Percentiles rank a stretch among this genome's conserved stretches.
Evolutionary conservation across 495 filamentous ascomycete species (phyloP).

Genomic region (Choiromyces venosus): DNA sequence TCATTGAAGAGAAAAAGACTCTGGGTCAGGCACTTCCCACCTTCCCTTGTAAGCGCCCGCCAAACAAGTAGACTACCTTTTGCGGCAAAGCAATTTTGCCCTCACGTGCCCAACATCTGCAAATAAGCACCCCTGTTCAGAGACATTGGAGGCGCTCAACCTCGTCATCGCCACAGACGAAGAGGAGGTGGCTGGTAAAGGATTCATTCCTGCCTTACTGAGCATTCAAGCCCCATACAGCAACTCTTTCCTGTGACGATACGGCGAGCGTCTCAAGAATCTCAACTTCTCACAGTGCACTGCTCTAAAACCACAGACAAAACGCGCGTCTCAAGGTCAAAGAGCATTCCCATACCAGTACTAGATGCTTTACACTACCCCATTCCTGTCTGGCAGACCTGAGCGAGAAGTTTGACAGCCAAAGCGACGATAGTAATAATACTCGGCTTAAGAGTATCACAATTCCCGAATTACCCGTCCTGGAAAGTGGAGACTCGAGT

Average conservation of each 20-base stretch:
- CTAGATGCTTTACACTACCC: background rate
- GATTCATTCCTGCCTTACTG: slow-evolving; percentile 2
- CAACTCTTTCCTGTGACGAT: background rate
- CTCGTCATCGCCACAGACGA: background rate
- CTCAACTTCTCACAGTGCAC: background rate
- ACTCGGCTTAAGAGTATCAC: background rate
- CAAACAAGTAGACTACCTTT: background rate
- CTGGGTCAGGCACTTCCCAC: background rate
- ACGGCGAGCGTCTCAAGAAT: slow-evolving; percentile 1
- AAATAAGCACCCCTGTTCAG: slow-evolving; percentile 18
- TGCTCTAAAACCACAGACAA: background rate
- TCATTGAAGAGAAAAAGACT: background rate
- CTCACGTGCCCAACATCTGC: slow-evolving; percentile 10
- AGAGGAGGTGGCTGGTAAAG: slow-evolving; percentile 8
- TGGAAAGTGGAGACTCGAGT: background rate
- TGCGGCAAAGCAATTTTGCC: background rate
- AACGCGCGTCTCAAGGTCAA: background rate
- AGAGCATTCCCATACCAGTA: background rate
- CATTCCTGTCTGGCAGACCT: background rate
- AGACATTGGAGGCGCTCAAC: background rate
- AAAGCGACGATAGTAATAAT: background rate
- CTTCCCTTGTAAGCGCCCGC: background rate
- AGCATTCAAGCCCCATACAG: background rate
- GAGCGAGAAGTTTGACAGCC: background rate
- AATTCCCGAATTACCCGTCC: background rate